Conservation (phyloP, 371 early-diverging fungal species). For the Chytridium lagenaria region DNA sequence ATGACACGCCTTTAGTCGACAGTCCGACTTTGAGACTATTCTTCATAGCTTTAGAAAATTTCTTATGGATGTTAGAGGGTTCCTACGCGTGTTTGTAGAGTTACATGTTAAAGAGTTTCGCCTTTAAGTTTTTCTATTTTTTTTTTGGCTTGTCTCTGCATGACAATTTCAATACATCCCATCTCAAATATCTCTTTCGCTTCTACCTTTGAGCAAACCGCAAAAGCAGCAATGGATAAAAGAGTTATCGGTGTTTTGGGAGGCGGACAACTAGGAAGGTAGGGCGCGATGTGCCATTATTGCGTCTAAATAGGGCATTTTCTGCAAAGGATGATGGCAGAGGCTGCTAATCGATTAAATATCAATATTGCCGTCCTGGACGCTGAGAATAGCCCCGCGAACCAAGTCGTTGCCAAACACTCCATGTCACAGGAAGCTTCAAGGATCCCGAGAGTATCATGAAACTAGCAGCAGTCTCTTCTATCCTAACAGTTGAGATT, state of each 20-base stretch:
- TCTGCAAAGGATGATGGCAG: conserved; percentile 76
- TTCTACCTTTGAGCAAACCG: background rate
- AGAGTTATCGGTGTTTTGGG: conserved; percentile 20
- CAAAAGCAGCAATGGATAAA: conserved; percentile 32
- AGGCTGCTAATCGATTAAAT: conserved; percentile 91
- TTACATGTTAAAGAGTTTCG: too few relatives aligned
- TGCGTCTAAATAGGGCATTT: background rate
- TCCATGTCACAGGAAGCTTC: conserved; percentile 84
- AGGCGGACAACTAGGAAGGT: conserved; percentile 18
- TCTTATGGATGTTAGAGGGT: conserved; percentile 71
- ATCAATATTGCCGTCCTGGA: conserved; percentile 85
- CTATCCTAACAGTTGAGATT: conserved; percentile 93
- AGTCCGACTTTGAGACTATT: background rate
- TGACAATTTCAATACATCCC: background rate
- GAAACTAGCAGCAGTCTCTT: conserved; percentile 73
- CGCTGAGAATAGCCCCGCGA: conserved; percentile 80
- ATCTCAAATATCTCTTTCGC: background rate
- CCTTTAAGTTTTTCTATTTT: background rate
- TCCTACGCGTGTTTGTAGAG: conserved; percentile 55
- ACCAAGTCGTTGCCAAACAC: conserved; percentile 75
- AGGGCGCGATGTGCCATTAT: background rate
- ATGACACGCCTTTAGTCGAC: background rate
- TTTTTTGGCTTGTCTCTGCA: background rate
- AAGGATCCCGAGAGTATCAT: conserved; percentile 75
- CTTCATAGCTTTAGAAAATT: conserved; percentile 55